Conservation (phyloP, 2,329 filamentous ascomycete genomes). For the Madurella mycetomatis region DNA sequence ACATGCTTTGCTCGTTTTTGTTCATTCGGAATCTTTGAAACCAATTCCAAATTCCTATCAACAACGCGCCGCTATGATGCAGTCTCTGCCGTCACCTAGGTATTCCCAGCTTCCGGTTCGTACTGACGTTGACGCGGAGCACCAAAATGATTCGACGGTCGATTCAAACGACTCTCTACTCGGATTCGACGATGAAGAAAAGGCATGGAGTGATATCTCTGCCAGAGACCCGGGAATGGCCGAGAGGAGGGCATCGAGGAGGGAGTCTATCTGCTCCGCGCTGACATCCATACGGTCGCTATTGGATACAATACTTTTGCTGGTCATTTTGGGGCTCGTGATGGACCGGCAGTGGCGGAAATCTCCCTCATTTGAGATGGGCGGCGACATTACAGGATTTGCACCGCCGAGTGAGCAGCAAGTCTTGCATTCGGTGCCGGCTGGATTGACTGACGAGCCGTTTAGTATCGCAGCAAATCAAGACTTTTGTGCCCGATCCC, state of each 20-base stretch:
- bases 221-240: neutral
- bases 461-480: slow-evolving; percentile 37
- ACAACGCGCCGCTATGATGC: neutral
- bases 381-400: slow-evolving; percentile 39
- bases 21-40: too few species aligned
- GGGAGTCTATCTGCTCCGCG: neutral
- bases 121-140: neutral
- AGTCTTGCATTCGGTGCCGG: slow-evolving; percentile 10
- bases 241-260: neutral
- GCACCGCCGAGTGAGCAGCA: slow-evolving; percentile 32
- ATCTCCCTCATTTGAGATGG: slow-evolving; percentile 29
- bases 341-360: slow-evolving; percentile 29
- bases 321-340: slow-evolving; percentile 34
- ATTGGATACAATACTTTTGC: slow-evolving; percentile 33
- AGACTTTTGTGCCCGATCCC: slow-evolving; percentile 35
- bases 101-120: neutral
- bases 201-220: slow-evolving; percentile 1
- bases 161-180: neutral
- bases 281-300: slow-evolving; percentile 24
- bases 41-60: too few species aligned
- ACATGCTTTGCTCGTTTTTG: neutral
- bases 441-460: neutral
- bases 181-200: neutral
- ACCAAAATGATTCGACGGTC: neutral
- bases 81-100: neutral